A percentile compares a stretch with the other conserved stretches of the same genome.
Evolutionary conservation across 768 basidiomycete genomes (phyloP).

Genomic region (Auriculariales sp.): DNA sequence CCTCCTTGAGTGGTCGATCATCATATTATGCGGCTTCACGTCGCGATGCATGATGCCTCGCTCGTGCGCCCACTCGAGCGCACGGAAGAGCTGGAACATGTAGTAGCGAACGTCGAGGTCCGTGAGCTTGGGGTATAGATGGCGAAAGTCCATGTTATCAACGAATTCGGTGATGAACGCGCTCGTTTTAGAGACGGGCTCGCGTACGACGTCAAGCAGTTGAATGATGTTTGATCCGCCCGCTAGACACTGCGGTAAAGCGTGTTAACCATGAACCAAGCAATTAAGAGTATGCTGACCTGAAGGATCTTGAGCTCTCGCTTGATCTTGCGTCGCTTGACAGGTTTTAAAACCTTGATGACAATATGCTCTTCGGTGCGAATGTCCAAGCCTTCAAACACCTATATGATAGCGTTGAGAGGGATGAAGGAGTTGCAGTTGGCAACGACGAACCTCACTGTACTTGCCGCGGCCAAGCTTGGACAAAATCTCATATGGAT

Average conservation of each 20-base stretch:
- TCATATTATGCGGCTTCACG: conserved; percentile 56
- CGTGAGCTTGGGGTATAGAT: conserved; percentile 38
- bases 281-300: too few species aligned
- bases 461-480: conserved; percentile 54
- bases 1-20: conserved; percentile 53
- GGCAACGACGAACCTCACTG: conserved; percentile 34
- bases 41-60: conserved; percentile 62
- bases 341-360: conserved; percentile 63
- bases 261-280: too few species aligned
- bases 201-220: conserved; percentile 53
- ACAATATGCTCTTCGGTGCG: conserved; percentile 38
- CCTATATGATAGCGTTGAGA: conserved; percentile 17
- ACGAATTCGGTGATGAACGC: conserved; percentile 58
- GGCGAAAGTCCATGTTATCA: conserved; percentile 53
- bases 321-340: conserved; percentile 57
- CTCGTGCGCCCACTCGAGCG: conserved; percentile 57
- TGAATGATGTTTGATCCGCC: conserved; percentile 59
- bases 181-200: conserved; percentile 44
- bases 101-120: conserved; percentile 58
- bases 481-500: conserved; percentile 50
- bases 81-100: conserved; percentile 52
- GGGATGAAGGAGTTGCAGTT: neutral
- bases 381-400: conserved; percentile 46
- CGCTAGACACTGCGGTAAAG: conserved; percentile 18
- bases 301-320: conserved; percentile 62